phyloP scores from a whole-genome alignment of 1,284 basidiomycete genomes.

The Mycena citricolor region DNA sequence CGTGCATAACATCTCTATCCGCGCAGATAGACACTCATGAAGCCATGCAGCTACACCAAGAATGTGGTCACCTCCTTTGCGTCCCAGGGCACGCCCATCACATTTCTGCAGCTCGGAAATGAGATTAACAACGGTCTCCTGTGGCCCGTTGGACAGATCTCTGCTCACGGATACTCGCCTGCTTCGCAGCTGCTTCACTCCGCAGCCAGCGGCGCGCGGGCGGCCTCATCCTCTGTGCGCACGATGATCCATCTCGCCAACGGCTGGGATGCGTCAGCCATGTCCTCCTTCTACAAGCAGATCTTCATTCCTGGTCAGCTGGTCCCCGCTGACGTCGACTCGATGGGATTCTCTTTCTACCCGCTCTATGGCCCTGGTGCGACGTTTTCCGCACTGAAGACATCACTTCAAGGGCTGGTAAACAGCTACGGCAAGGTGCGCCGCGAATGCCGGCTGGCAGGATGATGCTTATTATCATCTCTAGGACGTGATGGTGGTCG shows the following conservation, averaged over 20 bases:
- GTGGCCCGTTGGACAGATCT: constrained; percentile 58
- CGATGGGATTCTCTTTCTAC: constrained; percentile 66
- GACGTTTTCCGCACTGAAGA: constrained; percentile 46
- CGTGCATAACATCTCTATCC: constrained; percentile 57
- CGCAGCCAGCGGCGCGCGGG: constrained; percentile 48
- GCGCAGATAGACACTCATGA: too few species aligned
- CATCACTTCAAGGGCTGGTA: constrained; percentile 48
- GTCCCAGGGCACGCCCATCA: constrained; percentile 52
- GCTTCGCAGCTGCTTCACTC: constrained; percentile 61
- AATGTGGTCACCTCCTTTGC: constrained; percentile 49
- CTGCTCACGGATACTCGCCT: constrained; percentile 49
- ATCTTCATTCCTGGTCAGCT: constrained; percentile 55
- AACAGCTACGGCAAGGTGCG: constrained; percentile 48
- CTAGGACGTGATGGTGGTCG: constrained; percentile 56
- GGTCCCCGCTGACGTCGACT: constrained; percentile 48
- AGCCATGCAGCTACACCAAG: constrained; percentile 58
- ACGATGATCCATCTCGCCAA: constrained; percentile 62
- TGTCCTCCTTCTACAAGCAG: constrained; percentile 48
- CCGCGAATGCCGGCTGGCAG: neutral
- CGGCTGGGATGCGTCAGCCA: constrained; percentile 51
- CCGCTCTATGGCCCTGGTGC: constrained; percentile 61
- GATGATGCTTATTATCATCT: neutral
- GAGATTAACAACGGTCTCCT: constrained; percentile 62
- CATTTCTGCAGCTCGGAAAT: constrained; percentile 58
- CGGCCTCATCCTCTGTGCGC: constrained; percentile 44